Evolutionary conservation across 1,139 yeast species (phyloP).

Genomic region (Ogataea hybrid): DNA sequence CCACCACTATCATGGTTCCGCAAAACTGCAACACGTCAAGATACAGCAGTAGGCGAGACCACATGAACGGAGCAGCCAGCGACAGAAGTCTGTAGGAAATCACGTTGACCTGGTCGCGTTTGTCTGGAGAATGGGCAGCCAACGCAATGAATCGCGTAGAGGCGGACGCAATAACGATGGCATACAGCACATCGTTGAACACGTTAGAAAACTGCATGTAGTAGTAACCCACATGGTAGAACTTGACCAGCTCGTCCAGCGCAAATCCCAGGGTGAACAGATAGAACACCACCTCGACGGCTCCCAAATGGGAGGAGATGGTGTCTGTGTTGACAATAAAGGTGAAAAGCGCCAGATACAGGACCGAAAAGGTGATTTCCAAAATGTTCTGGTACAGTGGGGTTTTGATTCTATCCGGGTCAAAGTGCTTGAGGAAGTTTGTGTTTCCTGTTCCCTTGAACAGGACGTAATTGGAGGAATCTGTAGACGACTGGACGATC

Average conservation of each 20-base stretch:
- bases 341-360: conserved; percentile 63
- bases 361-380: conserved; percentile 65
- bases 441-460: conserved; percentile 61
- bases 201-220: conserved; percentile 80
- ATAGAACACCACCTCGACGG: conserved; percentile 57
- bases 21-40: conserved; percentile 80
- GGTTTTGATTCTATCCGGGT: conserved; percentile 80
- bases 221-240: conserved; percentile 72
- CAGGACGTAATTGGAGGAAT: conserved; percentile 66
- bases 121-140: conserved; percentile 27
- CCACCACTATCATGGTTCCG: conserved; percentile 85
- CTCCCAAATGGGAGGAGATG: conserved; percentile 27
- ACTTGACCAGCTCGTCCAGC: conserved; percentile 64
- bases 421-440: conserved; percentile 62
- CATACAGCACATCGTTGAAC: conserved; percentile 70
- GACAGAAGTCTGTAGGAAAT: conserved; percentile 71
- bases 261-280: conserved; percentile 65
- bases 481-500: conserved; percentile 74
- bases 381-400: conserved; percentile 78
- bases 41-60: conserved; percentile 74
- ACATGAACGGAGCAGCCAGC: conserved; percentile 83
- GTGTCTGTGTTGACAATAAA: conserved; percentile 56
- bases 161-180: conserved; percentile 51
- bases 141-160: conserved; percentile 56
- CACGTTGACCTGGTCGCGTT: conserved; percentile 42